Evolutionary conservation across 1,284 basidiomycete genomes (phyloP).

Genomic region (Inonotus hispidus): DNA sequence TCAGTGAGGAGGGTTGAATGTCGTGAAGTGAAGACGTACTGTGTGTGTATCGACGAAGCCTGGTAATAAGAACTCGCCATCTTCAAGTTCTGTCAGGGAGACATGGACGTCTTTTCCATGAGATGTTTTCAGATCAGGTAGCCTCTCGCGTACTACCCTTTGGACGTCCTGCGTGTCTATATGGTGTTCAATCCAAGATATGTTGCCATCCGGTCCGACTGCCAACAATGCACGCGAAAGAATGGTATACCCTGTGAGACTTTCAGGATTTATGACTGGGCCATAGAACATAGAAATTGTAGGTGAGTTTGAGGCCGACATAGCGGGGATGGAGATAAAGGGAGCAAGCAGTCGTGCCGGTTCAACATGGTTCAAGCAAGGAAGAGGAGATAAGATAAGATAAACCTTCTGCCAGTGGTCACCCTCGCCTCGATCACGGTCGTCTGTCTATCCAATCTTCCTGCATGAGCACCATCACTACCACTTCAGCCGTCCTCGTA

Average conservation of each 20-base stretch:
- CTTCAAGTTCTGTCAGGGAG: conserved; percentile 42
- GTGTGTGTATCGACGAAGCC: conserved; percentile 91
- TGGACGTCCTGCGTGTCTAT: conserved; percentile 42
- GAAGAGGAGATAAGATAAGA: conserved; percentile 8
- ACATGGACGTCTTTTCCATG: conserved; percentile 27
- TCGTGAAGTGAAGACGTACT: conserved; percentile 39
- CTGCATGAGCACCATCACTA: conserved; percentile 2
- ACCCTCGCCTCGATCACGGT: background rate
- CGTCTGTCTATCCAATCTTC: background rate
- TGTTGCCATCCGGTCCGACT: conserved; percentile 52
- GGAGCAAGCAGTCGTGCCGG: background rate
- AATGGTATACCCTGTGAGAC: conserved; percentile 47
- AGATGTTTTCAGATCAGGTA: conserved; percentile 21
- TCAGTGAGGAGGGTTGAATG: conserved; percentile 8
- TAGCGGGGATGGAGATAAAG: background rate
- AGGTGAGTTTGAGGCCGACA: background rate
- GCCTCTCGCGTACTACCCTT: conserved; percentile 40
- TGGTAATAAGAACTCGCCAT: conserved; percentile 80
- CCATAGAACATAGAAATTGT: conserved; percentile 54
- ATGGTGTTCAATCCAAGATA: conserved; percentile 63
- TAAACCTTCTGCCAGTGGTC: background rate
- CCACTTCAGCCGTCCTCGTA: conserved; percentile 22
- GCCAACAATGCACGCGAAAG: conserved; percentile 54
- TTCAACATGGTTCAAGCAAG: background rate
- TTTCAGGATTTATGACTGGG: conserved; percentile 60